A percentile compares a stretch with the other conserved stretches of the same genome.
phyloP scores from a whole-genome alignment of 176 grass and related monocot genomes.

The Lolium perenne region DNA sequence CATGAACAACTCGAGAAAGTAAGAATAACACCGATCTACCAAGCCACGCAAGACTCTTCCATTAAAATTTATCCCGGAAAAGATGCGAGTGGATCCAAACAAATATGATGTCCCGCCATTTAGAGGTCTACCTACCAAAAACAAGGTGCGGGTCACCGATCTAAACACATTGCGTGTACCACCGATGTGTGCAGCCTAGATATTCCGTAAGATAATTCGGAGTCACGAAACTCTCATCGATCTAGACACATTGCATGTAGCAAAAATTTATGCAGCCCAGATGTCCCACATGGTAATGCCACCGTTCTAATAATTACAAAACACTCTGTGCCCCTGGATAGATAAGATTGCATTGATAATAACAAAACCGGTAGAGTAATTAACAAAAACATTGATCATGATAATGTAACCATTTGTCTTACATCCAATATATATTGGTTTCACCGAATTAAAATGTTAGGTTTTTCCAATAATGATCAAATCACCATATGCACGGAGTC shows the following conservation, averaged over 20 bases:
- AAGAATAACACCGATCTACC: neutral
- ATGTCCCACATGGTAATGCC: fast-evolving
- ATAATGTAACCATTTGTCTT: too few relatives aligned
- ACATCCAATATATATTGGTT: too few relatives aligned
- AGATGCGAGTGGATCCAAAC: neutral
- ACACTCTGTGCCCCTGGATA: neutral
- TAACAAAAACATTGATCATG: too few relatives aligned
- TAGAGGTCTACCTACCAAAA: neutral
- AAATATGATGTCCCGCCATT: neutral
- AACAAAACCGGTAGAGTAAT: neutral
- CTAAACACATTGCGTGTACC: neutral
- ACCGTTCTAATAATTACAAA: neutral
- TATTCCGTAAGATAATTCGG: fast-evolving
- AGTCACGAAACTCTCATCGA: neutral
- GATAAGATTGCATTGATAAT: too few relatives aligned
- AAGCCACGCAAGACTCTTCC: neutral
- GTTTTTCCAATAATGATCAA: too few relatives aligned
- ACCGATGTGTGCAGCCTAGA: neutral
- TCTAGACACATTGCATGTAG: neutral
- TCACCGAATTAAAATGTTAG: too few relatives aligned
- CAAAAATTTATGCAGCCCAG: neutral
- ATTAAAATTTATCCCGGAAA: neutral
- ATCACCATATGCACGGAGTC: too few relatives aligned
- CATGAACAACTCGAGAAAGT: neutral
- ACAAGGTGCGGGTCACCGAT: fast-evolving